These are phyloP conservation scores for Atalantia buxifolia DNA, from an alignment of 345 rosid genomes.

Conservation along the genomic window DNA sequence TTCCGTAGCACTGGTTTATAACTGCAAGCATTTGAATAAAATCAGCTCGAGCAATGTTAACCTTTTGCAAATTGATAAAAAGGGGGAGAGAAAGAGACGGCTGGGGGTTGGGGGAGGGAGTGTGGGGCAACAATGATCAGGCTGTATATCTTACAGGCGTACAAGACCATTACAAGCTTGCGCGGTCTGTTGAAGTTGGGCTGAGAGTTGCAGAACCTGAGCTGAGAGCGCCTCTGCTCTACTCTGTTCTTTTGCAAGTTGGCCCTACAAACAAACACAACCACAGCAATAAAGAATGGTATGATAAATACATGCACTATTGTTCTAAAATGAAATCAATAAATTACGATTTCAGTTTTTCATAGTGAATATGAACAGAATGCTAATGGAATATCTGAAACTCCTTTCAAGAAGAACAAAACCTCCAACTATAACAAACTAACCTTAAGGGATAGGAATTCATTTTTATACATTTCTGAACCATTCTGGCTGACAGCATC, in stretches of 20 bases:
- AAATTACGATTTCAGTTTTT: no score
- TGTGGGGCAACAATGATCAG: not conserved
- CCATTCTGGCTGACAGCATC: conserved; percentile 31
- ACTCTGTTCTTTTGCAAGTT: conserved; percentile 80
- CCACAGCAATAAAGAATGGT: not conserved
- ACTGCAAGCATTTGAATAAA: conserved; percentile 39
- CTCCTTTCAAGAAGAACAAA: not conserved
- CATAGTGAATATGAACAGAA: not conserved
- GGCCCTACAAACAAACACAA: conserved; percentile 38
- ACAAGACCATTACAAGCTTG: conserved; percentile 75
- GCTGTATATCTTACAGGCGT: conserved; percentile 52
- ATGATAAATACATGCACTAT: not conserved
- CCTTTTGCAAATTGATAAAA: no score
- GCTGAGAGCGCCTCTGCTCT: conserved; percentile 81
- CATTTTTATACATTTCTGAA: conserved; percentile 37
- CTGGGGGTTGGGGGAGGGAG: no score
- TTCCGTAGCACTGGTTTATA: conserved; percentile 83
- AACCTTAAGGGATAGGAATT: conserved; percentile 74
- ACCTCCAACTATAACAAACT: not conserved
- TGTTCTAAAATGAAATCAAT: not conserved
- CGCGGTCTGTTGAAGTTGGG: conserved; percentile 68
- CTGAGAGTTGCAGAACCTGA: conserved; percentile 80
- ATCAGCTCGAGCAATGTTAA: not conserved
- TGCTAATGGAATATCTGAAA: not conserved
- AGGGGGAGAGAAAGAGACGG: accelerated